These are phyloP conservation scores for Aspergillus clavatus DNA, from an alignment of 2,329 filamentous ascomycete species.

Conservation along the genomic window DNA sequence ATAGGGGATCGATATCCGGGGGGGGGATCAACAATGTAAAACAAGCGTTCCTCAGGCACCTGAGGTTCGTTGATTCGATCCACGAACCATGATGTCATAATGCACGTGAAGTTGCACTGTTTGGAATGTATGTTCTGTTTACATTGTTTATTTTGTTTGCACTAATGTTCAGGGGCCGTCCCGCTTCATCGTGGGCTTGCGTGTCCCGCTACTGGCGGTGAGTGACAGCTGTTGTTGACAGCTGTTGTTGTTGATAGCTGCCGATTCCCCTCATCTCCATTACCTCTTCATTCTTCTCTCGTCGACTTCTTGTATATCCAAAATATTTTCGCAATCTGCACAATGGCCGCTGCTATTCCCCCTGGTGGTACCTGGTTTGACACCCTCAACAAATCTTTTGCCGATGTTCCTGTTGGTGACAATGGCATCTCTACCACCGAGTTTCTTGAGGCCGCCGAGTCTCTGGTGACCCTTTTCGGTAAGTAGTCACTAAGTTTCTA, in stretches of 20 bases:
- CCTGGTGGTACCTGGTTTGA: constrained; percentile 77
- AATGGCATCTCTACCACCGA: constrained; percentile 76
- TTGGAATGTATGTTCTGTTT: constrained; percentile 25
- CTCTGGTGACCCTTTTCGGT: constrained; percentile 84
- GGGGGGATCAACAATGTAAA: neutral
- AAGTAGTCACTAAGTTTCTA: constrained; percentile 15
- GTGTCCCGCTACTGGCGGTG: constrained; percentile 28
- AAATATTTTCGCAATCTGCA: constrained; percentile 5
- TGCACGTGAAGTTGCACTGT: constrained; percentile 1
- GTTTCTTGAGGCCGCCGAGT: constrained; percentile 88
- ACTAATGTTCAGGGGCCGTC: constrained; percentile 5
- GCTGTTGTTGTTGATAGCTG: constrained; percentile 15
- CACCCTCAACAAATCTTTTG: constrained; percentile 77
- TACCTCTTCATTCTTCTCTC: constrained; percentile 7
- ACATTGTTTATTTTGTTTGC: constrained; percentile 20
- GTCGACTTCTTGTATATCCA: neutral
- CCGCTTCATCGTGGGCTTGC: constrained; percentile 25
- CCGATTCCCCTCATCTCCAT: constrained; percentile 1
- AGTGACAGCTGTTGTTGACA: constrained; percentile 22
- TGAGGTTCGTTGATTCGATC: constrained; percentile 10
- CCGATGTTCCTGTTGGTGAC: constrained; percentile 72
- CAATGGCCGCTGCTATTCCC: constrained; percentile 45
- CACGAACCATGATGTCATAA: constrained; percentile 29
- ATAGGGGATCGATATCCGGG: neutral
- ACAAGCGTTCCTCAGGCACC: constrained; percentile 6